Base-by-base conservation (phyloP, 2,329 filamentous ascomycete species). In the Claviceps pusilla region DNA sequence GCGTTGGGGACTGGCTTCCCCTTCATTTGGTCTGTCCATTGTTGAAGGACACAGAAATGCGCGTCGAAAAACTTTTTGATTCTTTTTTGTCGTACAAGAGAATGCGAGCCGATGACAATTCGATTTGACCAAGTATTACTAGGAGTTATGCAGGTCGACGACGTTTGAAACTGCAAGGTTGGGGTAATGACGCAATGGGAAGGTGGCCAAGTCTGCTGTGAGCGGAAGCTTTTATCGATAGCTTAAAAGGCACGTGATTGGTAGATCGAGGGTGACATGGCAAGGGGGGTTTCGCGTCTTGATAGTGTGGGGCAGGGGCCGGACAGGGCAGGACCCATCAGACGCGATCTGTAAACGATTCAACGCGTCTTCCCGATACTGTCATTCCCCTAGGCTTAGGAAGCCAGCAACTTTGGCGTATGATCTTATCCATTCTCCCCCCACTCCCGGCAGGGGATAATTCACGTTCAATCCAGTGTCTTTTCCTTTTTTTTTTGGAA, bases 1-100 rank as follows among this genome's bases (percentile, higher is more conserved):
- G 28, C 51, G 54, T 37, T 56, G 56, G 45, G 56, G 53, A n/a
- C 48, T 51, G 28, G 48, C 63, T 72, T 76, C 31, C 19, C 54
- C 50, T 28, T 54, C 55, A 37, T 54, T 54, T 35, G 56, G 48
- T 41, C 47, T 54, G 28, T 61, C 60, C 60, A 62, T 62, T 43
- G n/a, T 19, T 48, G 47, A 16, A 33, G 24, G 24, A 24, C 24
- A 24, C 24, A 24, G 24, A 24, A 24, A 24, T 24, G 24, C 24
- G 24, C 24, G 24, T 24, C 24, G 24, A 24, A 24, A 3, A 24
- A 24, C 24, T 24, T 24, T 24, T 24, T 24, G 24, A 24, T 24
- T 24, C 24, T 24, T 24, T 24, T 10, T 3, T n/a, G 28, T 47
- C 24, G 12, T n/a, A n/a, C 45, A 7, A 48, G 29, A 33, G 24